Evolutionary conservation across 1,284 basidiomycete genomes (phyloP).

Genomic region (Trametes pubescens): DNA sequence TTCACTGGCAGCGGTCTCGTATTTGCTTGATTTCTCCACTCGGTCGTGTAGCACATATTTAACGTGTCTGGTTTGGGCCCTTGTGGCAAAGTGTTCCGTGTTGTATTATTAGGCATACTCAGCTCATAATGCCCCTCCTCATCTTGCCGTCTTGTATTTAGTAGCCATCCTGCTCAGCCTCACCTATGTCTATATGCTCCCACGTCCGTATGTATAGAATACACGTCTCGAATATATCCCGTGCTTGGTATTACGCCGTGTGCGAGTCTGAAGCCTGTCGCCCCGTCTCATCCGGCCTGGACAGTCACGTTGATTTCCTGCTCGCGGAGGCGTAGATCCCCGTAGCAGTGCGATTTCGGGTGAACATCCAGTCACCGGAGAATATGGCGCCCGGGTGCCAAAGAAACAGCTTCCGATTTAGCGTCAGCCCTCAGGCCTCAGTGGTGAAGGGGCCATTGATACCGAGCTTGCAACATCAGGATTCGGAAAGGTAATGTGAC

Average conservation of each 20-base stretch:
- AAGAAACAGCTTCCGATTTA: not conserved
- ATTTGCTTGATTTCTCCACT: not conserved
- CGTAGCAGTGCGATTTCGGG: not conserved
- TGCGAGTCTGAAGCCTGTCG: not conserved
- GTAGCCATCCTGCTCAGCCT: not conserved
- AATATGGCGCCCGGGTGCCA: not conserved
- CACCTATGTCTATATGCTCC: not conserved
- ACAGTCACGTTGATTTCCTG: not conserved
- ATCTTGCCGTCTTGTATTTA: not conserved
- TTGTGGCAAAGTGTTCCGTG: not conserved
- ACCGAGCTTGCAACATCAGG: not conserved
- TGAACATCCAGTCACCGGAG: not conserved
- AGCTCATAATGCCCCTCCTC: not conserved
- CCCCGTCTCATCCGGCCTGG: not conserved
- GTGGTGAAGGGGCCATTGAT: not conserved
- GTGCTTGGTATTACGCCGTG: not conserved
- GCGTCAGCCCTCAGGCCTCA: not conserved
- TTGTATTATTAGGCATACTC: slow-evolving; percentile 14
- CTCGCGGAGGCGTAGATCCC: not conserved
- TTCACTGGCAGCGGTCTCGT: not conserved
- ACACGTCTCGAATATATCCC: not conserved
- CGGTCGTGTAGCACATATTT: slow-evolving; percentile 30
- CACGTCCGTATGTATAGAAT: not conserved
- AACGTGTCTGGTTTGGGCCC: slow-evolving; percentile 6
- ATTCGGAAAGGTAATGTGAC: not conserved